phyloP scores from a whole-genome alignment of 2,329 filamentous ascomycete genomes.

The Aureobasidium pullulans region DNA sequence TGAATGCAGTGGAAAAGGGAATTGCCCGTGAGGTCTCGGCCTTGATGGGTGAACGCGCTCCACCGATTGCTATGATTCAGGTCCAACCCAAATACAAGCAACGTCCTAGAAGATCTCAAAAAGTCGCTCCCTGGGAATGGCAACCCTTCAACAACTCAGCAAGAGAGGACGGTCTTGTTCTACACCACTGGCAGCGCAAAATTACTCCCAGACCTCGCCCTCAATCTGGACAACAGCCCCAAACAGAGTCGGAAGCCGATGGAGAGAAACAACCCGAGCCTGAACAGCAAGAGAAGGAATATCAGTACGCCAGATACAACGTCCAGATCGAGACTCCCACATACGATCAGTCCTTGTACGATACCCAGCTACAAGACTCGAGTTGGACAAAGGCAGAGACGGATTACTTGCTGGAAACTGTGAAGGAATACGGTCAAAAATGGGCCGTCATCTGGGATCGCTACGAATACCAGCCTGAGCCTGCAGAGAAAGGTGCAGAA shows the following conservation, averaged over 20 bases:
- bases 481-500: conserved; percentile 15
- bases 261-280: conserved; percentile 26
- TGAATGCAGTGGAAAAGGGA: conserved; percentile 28
- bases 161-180: conserved; percentile 60
- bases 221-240: conserved; percentile 21
- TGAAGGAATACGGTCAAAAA: conserved; percentile 72
- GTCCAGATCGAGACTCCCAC: conserved; percentile 68
- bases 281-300: conserved; percentile 38
- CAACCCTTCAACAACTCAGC: conserved; percentile 70
- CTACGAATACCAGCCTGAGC: conserved; percentile 61
- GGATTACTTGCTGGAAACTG: conserved; percentile 75
- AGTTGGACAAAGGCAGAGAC: conserved; percentile 93
- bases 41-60: conserved; percentile 44
- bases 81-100: conserved; percentile 46
- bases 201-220: conserved; percentile 24
- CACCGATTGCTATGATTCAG: conserved; percentile 43
- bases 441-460: conserved; percentile 91
- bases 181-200: conserved; percentile 76
- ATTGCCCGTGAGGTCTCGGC: conserved; percentile 45
- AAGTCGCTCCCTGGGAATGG: conserved; percentile 41
- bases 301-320: conserved; percentile 78
- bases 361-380: conserved; percentile 60
- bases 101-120: conserved; percentile 40
- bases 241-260: conserved; percentile 20
- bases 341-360: conserved; percentile 85